These are phyloP conservation scores for Trichosporon sp. DNA, from an alignment of 1,284 basidiomycete species.

Conservation along the genomic window DNA sequence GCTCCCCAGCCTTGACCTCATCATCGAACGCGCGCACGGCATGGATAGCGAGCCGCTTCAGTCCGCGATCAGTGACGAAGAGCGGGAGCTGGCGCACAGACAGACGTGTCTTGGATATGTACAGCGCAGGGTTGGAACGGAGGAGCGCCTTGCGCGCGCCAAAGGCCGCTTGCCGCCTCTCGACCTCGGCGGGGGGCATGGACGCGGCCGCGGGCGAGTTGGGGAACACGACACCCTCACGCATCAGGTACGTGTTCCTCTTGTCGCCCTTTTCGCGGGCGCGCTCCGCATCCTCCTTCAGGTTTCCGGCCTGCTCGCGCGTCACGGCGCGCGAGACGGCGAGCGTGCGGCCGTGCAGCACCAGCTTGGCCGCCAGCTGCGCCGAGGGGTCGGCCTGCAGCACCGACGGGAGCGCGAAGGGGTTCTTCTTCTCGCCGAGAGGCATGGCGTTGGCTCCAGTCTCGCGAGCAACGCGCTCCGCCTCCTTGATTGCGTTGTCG, in stretches of 20 bases:
- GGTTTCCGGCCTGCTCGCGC: conserved; percentile 77
- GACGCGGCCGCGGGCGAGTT: conserved; percentile 75
- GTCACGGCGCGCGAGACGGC: conserved; percentile 90
- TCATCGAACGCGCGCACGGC: conserved; percentile 76
- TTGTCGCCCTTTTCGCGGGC: conserved; percentile 89
- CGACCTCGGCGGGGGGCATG: conserved; percentile 72
- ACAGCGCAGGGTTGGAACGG: conserved; percentile 88
- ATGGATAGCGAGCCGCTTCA: conserved; percentile 84
- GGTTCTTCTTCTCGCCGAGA: conserved; percentile 68
- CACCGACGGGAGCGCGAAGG: conserved; percentile 80
- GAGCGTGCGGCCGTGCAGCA: conserved; percentile 88
- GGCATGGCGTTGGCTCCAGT: conserved; percentile 55
- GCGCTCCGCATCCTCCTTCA: conserved; percentile 83
- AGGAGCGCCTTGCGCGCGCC: conserved; percentile 77
- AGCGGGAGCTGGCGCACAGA: conserved; percentile 89
- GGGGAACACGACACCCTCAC: conserved; percentile 92
- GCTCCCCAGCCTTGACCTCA: conserved; percentile 70
- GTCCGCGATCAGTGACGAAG: conserved; percentile 82
- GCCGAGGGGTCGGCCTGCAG: conserved; percentile 95
- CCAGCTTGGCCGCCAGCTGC: conserved; percentile 76
- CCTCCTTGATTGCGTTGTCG: conserved; percentile 79
- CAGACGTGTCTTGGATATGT: conserved; percentile 89
- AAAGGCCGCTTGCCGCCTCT: conserved; percentile 79
- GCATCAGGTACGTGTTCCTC: conserved; percentile 91
- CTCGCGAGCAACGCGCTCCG: conserved; percentile 71